Percentiles rank a stretch among this genome's conserved stretches.
Conservation (phyloP, 768 basidiomycete species). For the Podaxis rugospora region DNA sequence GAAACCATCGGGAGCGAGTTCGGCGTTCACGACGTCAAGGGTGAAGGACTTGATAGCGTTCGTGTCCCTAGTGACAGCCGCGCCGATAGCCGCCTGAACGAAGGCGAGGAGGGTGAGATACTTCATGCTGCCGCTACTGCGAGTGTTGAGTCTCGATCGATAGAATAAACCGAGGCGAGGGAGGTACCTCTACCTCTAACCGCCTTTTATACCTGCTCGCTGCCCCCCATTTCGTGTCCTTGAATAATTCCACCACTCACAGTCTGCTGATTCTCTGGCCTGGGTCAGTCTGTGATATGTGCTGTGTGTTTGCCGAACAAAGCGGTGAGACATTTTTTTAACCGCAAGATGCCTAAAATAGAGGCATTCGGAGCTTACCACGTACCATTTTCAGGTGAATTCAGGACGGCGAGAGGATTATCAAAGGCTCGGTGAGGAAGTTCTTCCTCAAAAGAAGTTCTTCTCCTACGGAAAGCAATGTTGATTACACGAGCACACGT, state of each 20-base stretch:
- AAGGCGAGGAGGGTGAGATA: constrained; percentile 8
- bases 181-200: not conserved
- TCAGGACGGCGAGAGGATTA: not conserved
- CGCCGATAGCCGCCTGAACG: constrained; percentile 21
- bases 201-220: not conserved
- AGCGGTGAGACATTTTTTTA: not conserved
- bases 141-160: constrained; percentile 5
- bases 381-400: not conserved
- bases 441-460: constrained; percentile 1
- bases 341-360: not conserved
- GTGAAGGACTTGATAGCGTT: constrained; percentile 15
- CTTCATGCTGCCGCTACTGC: not conserved
- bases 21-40: constrained; percentile 33
- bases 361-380: not conserved
- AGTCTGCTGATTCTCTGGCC: not conserved
- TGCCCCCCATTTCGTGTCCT: not conserved
- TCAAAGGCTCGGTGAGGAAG: constrained; percentile 2
- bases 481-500: not conserved
- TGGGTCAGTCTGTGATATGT: not conserved
- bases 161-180: constrained; percentile 1
- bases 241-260: not conserved
- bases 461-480: not conserved
- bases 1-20: constrained; percentile 41
- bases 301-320: not conserved
- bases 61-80: constrained; percentile 7